Evolutionary conservation across 1,139 yeast genomes (phyloP).

Genomic region (Meyerozyma guilliermondii): DNA sequence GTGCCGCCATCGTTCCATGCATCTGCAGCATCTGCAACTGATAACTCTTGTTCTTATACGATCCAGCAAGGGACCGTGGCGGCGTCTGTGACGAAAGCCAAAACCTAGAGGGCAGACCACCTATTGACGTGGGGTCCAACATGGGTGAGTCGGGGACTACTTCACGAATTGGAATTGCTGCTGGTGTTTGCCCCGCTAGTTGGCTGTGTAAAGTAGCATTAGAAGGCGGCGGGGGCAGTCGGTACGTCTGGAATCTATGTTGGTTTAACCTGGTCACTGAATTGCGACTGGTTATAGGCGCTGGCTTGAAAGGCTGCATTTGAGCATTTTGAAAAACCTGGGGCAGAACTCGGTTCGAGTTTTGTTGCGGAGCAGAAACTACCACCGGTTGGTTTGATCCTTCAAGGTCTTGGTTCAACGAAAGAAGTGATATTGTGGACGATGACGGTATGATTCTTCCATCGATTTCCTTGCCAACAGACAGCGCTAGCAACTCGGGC

Average conservation of each 20-base stretch:
- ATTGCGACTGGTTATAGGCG: slow-evolving; percentile 21
- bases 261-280: slow-evolving; percentile 30
- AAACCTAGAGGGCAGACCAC: slow-evolving; percentile 53
- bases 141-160: slow-evolving; percentile 48
- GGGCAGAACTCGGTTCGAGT: slow-evolving; percentile 4
- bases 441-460: slow-evolving; percentile 51
- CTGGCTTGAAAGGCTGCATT: slow-evolving; percentile 5
- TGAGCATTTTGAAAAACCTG: slow-evolving; percentile 3
- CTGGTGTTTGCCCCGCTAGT: slow-evolving; percentile 14
- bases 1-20: slow-evolving; percentile 3
- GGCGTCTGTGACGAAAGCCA: slow-evolving; percentile 52
- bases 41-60: slow-evolving; percentile 11
- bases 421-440: slow-evolving; percentile 48
- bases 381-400: slow-evolving; percentile 3
- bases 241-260: slow-evolving; percentile 35
- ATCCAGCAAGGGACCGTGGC: slow-evolving; percentile 30
- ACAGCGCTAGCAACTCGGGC: slow-evolving; percentile 49
- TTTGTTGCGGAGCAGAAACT: slow-evolving; percentile 4
- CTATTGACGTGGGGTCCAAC: slow-evolving; percentile 47
- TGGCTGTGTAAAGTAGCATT: slow-evolving; percentile 5
- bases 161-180: slow-evolving; percentile 20
- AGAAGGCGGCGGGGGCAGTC: slow-evolving; percentile 7
- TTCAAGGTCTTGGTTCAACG: slow-evolving; percentile 29
- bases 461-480: slow-evolving; percentile 47
- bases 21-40: neutral